A percentile compares a stretch with the other conserved stretches of the same genome.
phyloP scores from a whole-genome alignment of 805 yeast species.

The Kuraishia ogatae region DNA sequence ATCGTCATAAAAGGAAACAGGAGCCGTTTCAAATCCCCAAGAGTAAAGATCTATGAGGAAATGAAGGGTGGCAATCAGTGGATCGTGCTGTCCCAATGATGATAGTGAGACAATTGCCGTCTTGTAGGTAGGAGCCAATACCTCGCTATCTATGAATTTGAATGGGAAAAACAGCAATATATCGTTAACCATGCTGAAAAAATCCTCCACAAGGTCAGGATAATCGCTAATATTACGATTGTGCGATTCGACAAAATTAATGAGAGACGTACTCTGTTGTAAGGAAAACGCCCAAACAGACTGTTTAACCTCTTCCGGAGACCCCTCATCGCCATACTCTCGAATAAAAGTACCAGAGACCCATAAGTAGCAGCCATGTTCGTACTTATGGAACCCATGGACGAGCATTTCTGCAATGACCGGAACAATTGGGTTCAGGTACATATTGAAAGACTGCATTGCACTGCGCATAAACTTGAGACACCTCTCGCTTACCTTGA shows the following conservation, averaged over 20 bases:
- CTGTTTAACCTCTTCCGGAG: slow-evolving; percentile 31
- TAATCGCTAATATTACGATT: slow-evolving; percentile 16
- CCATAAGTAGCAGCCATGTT: slow-evolving; percentile 82
- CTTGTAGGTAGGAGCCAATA: slow-evolving; percentile 45
- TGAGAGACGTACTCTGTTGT: slow-evolving; percentile 55
- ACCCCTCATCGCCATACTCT: slow-evolving; percentile 51
- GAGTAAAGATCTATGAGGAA: slow-evolving; percentile 73
- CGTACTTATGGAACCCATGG: slow-evolving; percentile 59
- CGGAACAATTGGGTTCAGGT: slow-evolving; percentile 49
- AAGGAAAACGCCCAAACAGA: slow-evolving; percentile 70
- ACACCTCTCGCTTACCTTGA: slow-evolving; percentile 65
- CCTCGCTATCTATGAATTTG: slow-evolving; percentile 35
- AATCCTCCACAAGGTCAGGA: slow-evolving; percentile 80
- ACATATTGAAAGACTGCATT: slow-evolving; percentile 52
- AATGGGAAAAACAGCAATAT: slow-evolving; percentile 67
- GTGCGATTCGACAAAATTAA: slow-evolving; percentile 27
- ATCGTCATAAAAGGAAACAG: slow-evolving; percentile 54
- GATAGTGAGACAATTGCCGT: slow-evolving; percentile 47
- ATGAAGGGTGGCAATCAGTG: slow-evolving; percentile 62
- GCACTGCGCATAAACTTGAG: slow-evolving; percentile 60
- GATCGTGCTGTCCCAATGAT: slow-evolving; percentile 57
- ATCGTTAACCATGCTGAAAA: slow-evolving; percentile 72
- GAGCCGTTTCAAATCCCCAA: slow-evolving; percentile 80
- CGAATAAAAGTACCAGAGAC: slow-evolving; percentile 76
- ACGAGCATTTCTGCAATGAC: slow-evolving; percentile 59